Base-by-base conservation (phyloP, 176 grass and related monocot species). In the Oryza meridionalis region DNA sequence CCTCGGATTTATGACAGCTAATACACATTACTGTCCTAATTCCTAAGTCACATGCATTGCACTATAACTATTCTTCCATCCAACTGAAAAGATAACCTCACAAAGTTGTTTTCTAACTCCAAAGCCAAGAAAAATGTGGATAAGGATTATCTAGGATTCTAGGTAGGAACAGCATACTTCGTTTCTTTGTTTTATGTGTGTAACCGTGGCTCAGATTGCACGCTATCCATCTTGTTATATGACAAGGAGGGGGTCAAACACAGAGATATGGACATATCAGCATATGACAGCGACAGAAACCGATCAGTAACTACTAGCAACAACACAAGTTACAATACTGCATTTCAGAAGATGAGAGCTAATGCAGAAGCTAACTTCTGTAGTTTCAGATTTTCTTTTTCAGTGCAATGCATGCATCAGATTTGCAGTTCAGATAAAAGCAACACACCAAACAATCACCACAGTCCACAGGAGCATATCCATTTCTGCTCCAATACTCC, bases 391-490 rank as follows among this genome's bases (percentile, higher is more conserved):
- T 8, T n/a, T 40, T 7, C 8, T 8, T 40, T 40, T 11, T 24
- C 58, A 62, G 58, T 62, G n/a, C 58, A n/a, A 62, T 62, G 58
- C 58, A 62, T 62, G n/a, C n/a, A 24, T 62, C 58, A 24, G 58
- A 62, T n/a, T 15, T 58, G 53, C 17, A 62, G 2, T 62, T 24
- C 2, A 62, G 7, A 10, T 0, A 3, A 24, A 6, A 62, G 42
- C 21, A 40, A 40, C 38, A 40, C 38, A 40, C 35, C 21, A 61
- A 61, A 62, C 8, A 62, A 62, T 62, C 21, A 24, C 15, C n/a
- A n/a, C n/a, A n/a, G n/a, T n/a, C n/a, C 58, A 11, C 21, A 62
- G 8, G 51, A 51, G 49, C 49, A 51, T 51, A 51, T 51, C 49
- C 15, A 58, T 58, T 58, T 19, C 16, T 19, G 16, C 1, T 40